Conservation (phyloP, 1,284 basidiomycete species). For the Flammula alnicola region DNA sequence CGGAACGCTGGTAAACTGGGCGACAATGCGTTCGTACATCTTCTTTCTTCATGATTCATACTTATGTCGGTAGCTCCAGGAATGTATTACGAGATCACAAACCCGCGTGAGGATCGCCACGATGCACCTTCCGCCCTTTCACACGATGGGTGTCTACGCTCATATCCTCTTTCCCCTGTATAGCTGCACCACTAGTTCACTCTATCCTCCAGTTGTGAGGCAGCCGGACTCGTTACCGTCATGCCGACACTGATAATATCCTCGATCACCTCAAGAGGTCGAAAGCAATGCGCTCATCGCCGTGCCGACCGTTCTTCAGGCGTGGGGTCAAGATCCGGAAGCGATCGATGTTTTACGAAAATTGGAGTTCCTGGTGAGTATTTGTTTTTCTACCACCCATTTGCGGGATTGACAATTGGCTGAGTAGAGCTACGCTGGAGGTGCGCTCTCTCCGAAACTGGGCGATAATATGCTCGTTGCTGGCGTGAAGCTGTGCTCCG, state of each 20-base stretch:
- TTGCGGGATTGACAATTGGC: background rate
- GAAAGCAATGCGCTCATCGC: slow-evolving; percentile 22
- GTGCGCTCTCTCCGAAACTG: slow-evolving; percentile 25
- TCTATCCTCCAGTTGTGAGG: slow-evolving; percentile 32
- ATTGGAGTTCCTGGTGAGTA: background rate
- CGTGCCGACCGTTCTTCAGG: slow-evolving; percentile 31
- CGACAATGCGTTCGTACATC: too few relatives aligned
- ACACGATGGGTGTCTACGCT: slow-evolving; percentile 25
- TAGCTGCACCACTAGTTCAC: slow-evolving; percentile 14
- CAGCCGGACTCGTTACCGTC: slow-evolving; percentile 16
- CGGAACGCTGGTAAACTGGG: too few relatives aligned
- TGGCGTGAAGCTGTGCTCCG: slow-evolving; percentile 30
- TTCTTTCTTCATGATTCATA: too few relatives aligned
- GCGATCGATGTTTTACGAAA: slow-evolving; percentile 22
- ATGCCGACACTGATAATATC: slow-evolving; percentile 30
- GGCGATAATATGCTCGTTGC: slow-evolving; percentile 30
- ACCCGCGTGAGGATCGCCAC: slow-evolving; percentile 19
- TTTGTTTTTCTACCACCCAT: too few relatives aligned
- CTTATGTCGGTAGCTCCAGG: too few relatives aligned
- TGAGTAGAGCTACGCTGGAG: too few relatives aligned
- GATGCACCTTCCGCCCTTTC: slow-evolving; percentile 35
- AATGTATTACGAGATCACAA: slow-evolving; percentile 11
- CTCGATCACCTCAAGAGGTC: slow-evolving; percentile 33
- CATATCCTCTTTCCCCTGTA: slow-evolving; percentile 30
- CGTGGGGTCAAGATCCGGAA: slow-evolving; percentile 26